Base-by-base conservation (phyloP, 805 yeast genomes). In the Scheffersomyces lignosus region DNA sequence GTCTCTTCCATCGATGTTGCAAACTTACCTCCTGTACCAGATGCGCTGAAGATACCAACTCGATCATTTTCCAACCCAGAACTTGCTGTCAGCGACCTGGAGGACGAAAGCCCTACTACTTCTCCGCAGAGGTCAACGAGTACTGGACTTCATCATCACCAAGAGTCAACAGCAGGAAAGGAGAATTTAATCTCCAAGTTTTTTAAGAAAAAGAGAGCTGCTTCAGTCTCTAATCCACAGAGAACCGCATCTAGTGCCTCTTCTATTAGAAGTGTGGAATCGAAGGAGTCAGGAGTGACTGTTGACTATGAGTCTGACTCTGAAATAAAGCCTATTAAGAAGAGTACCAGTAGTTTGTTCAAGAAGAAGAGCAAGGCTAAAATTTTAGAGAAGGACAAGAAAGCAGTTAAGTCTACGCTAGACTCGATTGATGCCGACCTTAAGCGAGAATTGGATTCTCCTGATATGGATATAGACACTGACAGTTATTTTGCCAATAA, bases 41-140 rank as follows among this genome's bases (percentile, higher is more conserved):
- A 59, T 29, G 23, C 47, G 28, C 31, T 20, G 7, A 28, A 35
- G 18, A 20, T 31, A 5, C 62, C 64, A 8, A 31, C 49, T 7
- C 39, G 73, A 36, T 65, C 73, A 6, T 60, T 66, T 8, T 66
- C 73, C 8, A 58, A 56, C 18, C 74, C 74, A 1, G 72, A 66
- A 29, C 37, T 56, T 5, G 30, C 43, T 7, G 27, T 39, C 29
- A 18, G 12, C 15, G 31, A 28, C 10, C 36, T 18, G 30, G 44
- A 42, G n/a, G 49, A 33, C 10, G 37, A 41, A 15, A 17, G 10
- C 10, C 7, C 10, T 7, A 10, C 7, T 7, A 20, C 24, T 7
- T 7, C 24, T 20, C 24, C 24, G 26, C 37, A 23, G 25, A 29
- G 25, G 29, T 27, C 23, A 27, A 15, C 22, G 15, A 28, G 24